phyloP scores from a whole-genome alignment of 2,329 filamentous ascomycete genomes.

The Xylaria multiplex region DNA sequence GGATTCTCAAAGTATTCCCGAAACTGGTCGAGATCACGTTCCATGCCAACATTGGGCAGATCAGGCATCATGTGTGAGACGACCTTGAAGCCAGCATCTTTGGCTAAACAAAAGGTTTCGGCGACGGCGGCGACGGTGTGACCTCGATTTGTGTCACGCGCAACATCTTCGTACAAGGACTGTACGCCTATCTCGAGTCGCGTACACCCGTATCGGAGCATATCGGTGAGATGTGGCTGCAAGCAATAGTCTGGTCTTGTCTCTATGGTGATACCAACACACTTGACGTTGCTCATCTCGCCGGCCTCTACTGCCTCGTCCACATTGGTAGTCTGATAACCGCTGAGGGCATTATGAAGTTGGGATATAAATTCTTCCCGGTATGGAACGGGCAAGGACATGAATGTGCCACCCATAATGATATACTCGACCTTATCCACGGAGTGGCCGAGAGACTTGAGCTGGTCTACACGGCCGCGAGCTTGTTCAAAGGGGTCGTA shows the following conservation, averaged over 20 bases:
- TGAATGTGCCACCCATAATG: conserved; percentile 99
- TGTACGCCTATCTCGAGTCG: conserved; percentile 95
- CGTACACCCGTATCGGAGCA: conserved; percentile 98
- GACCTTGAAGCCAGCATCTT: conserved; percentile 98
- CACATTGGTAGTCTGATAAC: conserved; percentile 92
- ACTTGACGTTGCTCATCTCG: conserved; percentile 97
- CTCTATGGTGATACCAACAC: conserved; percentile 98
- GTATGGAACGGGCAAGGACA: conserved; percentile 91
- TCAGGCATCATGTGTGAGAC: conserved; percentile 99
- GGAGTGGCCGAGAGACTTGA: conserved; percentile 93
- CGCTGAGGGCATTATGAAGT: conserved; percentile 94
- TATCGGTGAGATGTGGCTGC: conserved; percentile 92
- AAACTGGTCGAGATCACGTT: conserved; percentile 96
- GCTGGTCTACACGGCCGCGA: conserved; percentile 92
- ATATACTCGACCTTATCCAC: conserved; percentile 99
- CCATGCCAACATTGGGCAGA: conserved; percentile 97
- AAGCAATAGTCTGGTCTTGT: conserved; percentile 96
- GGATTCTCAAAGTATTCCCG: conserved; percentile 98
- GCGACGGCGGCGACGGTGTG: conserved; percentile 96
- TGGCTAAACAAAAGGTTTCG: conserved; percentile 96
- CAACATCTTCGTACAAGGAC: conserved; percentile 96
- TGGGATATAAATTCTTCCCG: conserved; percentile 94
- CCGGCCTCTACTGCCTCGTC: conserved; percentile 95
- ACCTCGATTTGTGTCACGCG: conserved; percentile 95
- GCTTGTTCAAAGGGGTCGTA: conserved; percentile 99